Percentiles rank a stretch among this genome's conserved stretches.
These are phyloP conservation scores for Acanthamoeba quina DNA, from an alignment of 208 protist genomes.

Conservation along the genomic window DNA sequence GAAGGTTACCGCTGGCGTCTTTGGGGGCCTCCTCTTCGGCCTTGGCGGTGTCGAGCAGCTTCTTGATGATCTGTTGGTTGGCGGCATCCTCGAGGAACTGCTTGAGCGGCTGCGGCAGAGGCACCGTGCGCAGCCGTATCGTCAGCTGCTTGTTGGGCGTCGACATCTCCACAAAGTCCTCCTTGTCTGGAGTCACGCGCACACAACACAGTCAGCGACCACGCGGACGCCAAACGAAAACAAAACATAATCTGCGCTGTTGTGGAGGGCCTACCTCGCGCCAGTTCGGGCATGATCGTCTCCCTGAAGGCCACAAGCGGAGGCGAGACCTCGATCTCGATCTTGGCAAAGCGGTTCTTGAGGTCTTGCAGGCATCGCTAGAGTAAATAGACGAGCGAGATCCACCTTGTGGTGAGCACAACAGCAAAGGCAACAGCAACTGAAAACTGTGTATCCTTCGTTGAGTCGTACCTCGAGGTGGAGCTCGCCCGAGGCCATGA, in stretches of 20 bases:
- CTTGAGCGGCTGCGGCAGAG: conserved; percentile 78
- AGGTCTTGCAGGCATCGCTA: conserved; percentile 96
- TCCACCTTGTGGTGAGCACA: no score
- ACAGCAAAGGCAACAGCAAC: no score
- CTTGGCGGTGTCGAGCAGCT: conserved; percentile 33
- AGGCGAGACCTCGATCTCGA: conserved; percentile 75
- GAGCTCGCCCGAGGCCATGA: conserved; percentile 97
- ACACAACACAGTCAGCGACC: neutral
- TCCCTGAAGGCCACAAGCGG: conserved; percentile 92
- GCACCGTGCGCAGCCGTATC: conserved; percentile 78
- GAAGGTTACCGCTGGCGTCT: neutral
- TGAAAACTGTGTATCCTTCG: neutral
- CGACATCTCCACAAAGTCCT: neutral
- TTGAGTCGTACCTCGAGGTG: conserved; percentile 92
- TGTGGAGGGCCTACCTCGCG: conserved; percentile 45
- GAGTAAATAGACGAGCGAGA: no score
- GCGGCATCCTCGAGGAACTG: conserved; percentile 75
- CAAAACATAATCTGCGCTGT: conserved; percentile 36
- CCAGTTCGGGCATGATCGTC: conserved; percentile 86
- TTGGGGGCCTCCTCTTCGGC: conserved; percentile 61
- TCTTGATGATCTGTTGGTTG: conserved; percentile 70
- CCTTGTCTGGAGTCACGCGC: neutral
- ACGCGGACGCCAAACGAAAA: neutral
- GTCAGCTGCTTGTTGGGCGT: conserved; percentile 78
- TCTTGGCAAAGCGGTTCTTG: conserved; percentile 87